Evolutionary conservation across 805 yeast species (phyloP), one percentile per base, ranked within the genome.

Genomic region (Starmerella ratchasimensis): DNA sequence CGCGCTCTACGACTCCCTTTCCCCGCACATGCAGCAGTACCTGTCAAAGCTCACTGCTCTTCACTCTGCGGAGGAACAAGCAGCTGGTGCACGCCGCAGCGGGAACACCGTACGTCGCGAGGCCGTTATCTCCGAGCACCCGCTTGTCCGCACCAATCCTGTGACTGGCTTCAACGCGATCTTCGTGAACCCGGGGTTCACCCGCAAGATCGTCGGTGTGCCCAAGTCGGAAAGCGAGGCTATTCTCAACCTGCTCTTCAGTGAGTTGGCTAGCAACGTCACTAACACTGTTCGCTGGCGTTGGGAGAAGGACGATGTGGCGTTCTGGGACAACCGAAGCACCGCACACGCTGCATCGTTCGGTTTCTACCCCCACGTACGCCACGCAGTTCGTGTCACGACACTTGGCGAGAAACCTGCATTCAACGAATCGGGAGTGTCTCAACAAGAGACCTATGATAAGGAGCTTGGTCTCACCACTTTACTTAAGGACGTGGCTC

Each of bases 251-350:
- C 69, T 75, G 48, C 61, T 79, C 49, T 65, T 67, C 49, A 56
- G 59, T 36, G 74, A 72, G 47, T 62, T 75, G 27, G 66, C 69
- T 36, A 59, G 60, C 45, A 55, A 71, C 20, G 68, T 67, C 40
- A 83, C 76, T 54, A 64, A 76, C 48, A 81, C 77, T 47, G 62
- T 76, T 37, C 69, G 86, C 53, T 80, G 81, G 32, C 65, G 57
- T 38, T 80, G 83, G 80, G 76, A 72, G 52, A 74, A 76, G 37
- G 68, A 69, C 34, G 69, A 83, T 1, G 77, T 80, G 36, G 81
- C 75, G 15, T 57, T 77, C 20, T 80, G 88, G 88, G 90, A 80
- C 52, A 80, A 80, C 64, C 72, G 90, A 55, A 64, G 77, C 52
- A 69, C 74, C 8, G 59, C 69, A 19, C 90, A 80, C 56, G 63